Percentiles rank a stretch among this genome's conserved stretches.
phyloP scores from a whole-genome alignment of 163 green algal species.

The Prototheca wickerhamii region DNA sequence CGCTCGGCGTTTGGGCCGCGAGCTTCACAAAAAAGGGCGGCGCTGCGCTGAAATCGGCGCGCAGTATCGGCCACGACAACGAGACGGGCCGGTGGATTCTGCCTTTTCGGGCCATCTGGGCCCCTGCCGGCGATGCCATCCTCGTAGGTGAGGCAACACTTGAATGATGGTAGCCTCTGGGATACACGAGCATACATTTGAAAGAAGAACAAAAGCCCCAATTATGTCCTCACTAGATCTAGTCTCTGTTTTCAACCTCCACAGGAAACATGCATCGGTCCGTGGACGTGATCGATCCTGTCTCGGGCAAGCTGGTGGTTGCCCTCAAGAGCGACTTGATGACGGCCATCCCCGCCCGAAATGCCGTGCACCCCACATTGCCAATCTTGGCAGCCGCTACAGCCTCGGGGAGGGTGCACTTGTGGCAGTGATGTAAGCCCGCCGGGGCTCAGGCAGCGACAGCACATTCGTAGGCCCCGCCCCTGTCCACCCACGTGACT shows the following conservation, averaged over 20 bases:
- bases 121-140: constrained; percentile 29
- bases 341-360: constrained; percentile 62
- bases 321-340: constrained; percentile 43
- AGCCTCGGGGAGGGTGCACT: constrained; percentile 47
- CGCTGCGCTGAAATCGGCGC: constrained; percentile 9
- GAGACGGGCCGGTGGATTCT: constrained; percentile 69
- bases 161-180: background rate
- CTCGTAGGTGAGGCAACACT: constrained; percentile 17
- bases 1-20: constrained; percentile 48
- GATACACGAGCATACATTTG: too few relatives aligned
- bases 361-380: constrained; percentile 37
- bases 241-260: background rate
- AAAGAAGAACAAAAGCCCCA: too few relatives aligned
- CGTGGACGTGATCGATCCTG: constrained; percentile 45
- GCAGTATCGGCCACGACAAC: constrained; percentile 61
- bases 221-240: background rate
- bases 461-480: too few relatives aligned
- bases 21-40: too few relatives aligned
- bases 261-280: constrained; percentile 51
- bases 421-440: constrained; percentile 53
- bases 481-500: too few relatives aligned
- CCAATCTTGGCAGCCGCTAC: constrained; percentile 49
- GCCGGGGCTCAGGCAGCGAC: too few relatives aligned
- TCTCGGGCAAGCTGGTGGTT: constrained; percentile 4
- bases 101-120: constrained; percentile 60